Conservation (phyloP, 768 basidiomycete species). For the Clathrus columnatus region DNA sequence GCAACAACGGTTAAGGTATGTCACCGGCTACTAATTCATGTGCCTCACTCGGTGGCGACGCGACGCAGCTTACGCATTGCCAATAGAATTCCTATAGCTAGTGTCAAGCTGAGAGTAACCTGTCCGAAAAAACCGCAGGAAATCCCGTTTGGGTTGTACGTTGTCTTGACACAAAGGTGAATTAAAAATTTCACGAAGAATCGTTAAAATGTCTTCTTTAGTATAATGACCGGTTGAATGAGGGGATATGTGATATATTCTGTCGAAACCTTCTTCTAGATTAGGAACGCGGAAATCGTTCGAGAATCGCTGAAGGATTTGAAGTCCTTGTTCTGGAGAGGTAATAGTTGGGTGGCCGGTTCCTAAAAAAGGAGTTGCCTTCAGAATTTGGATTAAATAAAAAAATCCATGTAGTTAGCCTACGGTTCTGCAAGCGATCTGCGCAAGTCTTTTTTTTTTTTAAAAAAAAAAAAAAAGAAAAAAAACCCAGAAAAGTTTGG, state of each 20-base stretch:
- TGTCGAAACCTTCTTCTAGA: slow-evolving; percentile 56
- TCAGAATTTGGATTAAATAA: neutral
- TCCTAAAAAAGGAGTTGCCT: slow-evolving; percentile 33
- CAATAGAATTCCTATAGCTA: neutral
- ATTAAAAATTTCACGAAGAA: slow-evolving; percentile 9
- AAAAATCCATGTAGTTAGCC: neutral
- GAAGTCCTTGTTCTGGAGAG: slow-evolving; percentile 45
- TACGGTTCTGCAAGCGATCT: neutral
- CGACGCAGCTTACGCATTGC: neutral
- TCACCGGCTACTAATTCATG: neutral
- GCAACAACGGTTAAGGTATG: no score
- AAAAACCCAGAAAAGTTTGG: slow-evolving; percentile 15
- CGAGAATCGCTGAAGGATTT: slow-evolving; percentile 57
- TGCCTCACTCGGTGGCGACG: neutral
- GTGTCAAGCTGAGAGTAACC: neutral
- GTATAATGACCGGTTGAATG: slow-evolving; percentile 12
- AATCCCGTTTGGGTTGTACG: neutral
- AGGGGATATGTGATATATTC: slow-evolving; percentile 27
- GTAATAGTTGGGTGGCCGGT: slow-evolving; percentile 70
- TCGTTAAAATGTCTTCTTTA: slow-evolving; percentile 13
- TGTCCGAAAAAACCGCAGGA: slow-evolving; percentile 6
- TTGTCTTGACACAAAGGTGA: neutral
- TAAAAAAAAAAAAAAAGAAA: neutral
- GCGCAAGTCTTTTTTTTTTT: slow-evolving; percentile 2
- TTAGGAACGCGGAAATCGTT: slow-evolving; percentile 49